Evolutionary conservation across 2,329 filamentous ascomycete species (phyloP).

Genomic region (Elsinoe necatrix): DNA sequence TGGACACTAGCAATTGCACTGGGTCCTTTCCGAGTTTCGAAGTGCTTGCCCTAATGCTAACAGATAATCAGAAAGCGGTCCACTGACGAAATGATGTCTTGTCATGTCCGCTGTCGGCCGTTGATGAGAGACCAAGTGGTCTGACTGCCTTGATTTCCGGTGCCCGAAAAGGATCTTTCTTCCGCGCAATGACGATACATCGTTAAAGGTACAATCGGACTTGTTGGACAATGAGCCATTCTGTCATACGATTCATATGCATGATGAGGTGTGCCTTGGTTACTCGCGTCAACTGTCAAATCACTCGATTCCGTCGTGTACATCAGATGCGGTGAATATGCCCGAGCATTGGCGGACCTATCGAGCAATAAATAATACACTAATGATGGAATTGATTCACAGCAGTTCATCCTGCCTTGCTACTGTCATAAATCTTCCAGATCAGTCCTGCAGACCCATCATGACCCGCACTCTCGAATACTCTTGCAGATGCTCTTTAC

Average conservation of each 20-base stretch:
- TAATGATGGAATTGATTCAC: neutral
- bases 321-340: neutral
- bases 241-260: neutral
- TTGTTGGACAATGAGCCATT: neutral
- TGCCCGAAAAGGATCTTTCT: neutral
- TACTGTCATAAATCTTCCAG: neutral
- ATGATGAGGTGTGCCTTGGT: neutral
- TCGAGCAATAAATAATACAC: neutral
- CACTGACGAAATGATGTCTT: neutral
- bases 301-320: neutral
- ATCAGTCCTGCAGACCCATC: neutral
- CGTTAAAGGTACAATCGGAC: neutral
- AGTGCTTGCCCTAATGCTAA: neutral
- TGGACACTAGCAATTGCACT: neutral
- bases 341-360: neutral
- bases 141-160: constrained; percentile 5
- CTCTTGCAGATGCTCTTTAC: neutral
- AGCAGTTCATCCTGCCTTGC: neutral
- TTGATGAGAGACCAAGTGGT: constrained; percentile 1
- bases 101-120: neutral
- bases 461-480: neutral
- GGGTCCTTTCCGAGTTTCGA: neutral
- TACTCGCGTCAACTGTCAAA: neutral
- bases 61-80: neutral
- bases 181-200: neutral